Percentiles rank a stretch among this genome's conserved stretches.
phyloP scores from a whole-genome alignment of 177 flowering plant genomes.

The Vitis hybrid region DNA sequence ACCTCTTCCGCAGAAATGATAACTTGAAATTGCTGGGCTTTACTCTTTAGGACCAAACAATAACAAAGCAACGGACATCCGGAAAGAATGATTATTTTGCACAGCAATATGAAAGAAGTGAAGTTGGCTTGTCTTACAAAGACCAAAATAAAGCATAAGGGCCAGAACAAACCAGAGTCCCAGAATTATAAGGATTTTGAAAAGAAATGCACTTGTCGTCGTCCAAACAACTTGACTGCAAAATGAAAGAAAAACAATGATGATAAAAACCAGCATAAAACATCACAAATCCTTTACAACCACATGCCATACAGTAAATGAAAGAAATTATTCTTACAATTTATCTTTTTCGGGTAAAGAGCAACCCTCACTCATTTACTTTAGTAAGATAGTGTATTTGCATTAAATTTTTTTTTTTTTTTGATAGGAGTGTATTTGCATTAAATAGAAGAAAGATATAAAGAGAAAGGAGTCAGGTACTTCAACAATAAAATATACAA shows the following conservation, averaged over 20 bases:
- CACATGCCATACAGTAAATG: no score
- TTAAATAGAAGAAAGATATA: no score
- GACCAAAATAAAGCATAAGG: background rate
- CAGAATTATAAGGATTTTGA: slow-evolving; percentile 41
- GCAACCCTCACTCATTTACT: no score
- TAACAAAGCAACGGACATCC: background rate
- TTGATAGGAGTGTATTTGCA: no score
- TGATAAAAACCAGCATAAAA: background rate
- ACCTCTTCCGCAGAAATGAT: slow-evolving; percentile 63
- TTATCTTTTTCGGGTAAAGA: no score
- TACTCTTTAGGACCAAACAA: slow-evolving; percentile 22
- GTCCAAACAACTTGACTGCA: slow-evolving; percentile 51
- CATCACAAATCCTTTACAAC: background rate
- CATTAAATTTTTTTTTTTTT: no score
- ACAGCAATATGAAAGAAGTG: background rate
- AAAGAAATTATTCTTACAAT: no score
- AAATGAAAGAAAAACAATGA: slow-evolving; percentile 3
- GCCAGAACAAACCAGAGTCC: slow-evolving; percentile 45
- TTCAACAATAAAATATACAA: no score
- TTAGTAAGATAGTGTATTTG: no score
- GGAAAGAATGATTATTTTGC: background rate
- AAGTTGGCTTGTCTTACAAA: background rate
- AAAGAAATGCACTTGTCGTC: slow-evolving; percentile 50
- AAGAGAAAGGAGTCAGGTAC: no score
- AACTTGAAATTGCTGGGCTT: slow-evolving; percentile 48